Percentiles rank a stretch among this genome's conserved stretches.
phyloP scores from a whole-genome alignment of 768 basidiomycete species.

The Hortiboletus campestris region DNA sequence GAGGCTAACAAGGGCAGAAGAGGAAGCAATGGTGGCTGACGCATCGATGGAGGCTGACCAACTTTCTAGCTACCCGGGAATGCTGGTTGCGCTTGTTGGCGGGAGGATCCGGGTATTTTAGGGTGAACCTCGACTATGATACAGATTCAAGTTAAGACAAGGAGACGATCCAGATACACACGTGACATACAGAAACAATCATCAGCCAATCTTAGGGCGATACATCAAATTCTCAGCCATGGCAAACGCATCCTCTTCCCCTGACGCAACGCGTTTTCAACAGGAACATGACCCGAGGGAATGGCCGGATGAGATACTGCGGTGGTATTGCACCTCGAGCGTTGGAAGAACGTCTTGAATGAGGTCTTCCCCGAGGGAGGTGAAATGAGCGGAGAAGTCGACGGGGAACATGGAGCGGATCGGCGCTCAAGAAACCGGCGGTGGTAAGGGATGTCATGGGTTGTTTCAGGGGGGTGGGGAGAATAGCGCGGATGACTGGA shows the following conservation, averaged over 20 bases:
- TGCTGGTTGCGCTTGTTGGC: neutral
- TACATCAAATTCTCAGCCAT: constrained; percentile 32
- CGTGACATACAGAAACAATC: constrained; percentile 21
- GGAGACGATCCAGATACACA: constrained; percentile 17
- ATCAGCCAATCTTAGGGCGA: neutral
- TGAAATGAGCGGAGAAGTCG: constrained; percentile 11
- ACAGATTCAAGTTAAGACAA: constrained; percentile 8
- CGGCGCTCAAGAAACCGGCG: constrained; percentile 11
- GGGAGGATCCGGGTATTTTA: neutral
- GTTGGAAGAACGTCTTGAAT: constrained; percentile 28
- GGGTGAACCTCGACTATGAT: constrained; percentile 5
- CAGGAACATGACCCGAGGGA: constrained; percentile 18
- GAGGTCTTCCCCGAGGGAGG: constrained; percentile 18
- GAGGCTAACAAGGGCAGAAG: constrained; percentile 3
- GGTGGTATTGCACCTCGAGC: constrained; percentile 27
- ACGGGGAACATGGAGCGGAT: constrained; percentile 19
- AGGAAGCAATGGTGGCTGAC: constrained; percentile 20
- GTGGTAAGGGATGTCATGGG: constrained; percentile 5
- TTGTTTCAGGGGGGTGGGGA: constrained; percentile 1
- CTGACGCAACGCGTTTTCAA: constrained; percentile 22
- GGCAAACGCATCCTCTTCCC: constrained; percentile 30
- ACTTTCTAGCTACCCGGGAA: neutral
- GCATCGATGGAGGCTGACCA: constrained; percentile 23
- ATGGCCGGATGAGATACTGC: constrained; percentile 9
- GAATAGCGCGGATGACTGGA: constrained; percentile 20